Base-by-base conservation (phyloP, 306 rosid species). In the Casuarina cunninghamiana region DNA sequence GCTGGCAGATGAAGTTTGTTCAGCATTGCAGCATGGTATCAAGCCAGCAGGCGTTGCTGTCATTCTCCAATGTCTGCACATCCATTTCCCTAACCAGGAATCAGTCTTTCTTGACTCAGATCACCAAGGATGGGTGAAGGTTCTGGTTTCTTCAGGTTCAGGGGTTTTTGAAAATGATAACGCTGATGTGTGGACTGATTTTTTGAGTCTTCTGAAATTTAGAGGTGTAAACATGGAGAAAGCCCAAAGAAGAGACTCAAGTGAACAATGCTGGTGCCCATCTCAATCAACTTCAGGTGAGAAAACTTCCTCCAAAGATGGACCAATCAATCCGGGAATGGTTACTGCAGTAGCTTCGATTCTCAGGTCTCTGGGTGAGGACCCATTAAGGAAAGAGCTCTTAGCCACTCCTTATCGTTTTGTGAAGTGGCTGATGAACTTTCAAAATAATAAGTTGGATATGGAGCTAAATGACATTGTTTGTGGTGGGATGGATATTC, bases 41-140 rank as follows among this genome's bases (percentile, higher is more conserved):
- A 85, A 85, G 79, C 94, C 99, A n/a, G 94, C 91, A 17, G 99
- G 99, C 70, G 97, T 93, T 39, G 97, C 97, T 39, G 69, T 91
- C 10, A 17, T 89, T 66, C 89, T 96, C 60, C 90, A 90, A 21
- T 91, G 99, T 83, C 65, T 81, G 74, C 99, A 96, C 80, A 79
- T 89, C 67, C 96, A 85, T 70, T 91, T 91, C 81, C 97, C 93
- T 3, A 80, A 81, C 79, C 58, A 89, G 55, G 97, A 88, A 73
- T 86, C 94, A 0, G 83, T 78, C 77, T 85, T 86, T 74, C 86
- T 89, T 0, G 93, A 89, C 69, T 80, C 92, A 1, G 84, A 78
- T 79, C 89, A 80, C 87, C 85, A 84, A 74, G 93, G 90, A 66
- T 93, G 92, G 96, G 80, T 82, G 48, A 84, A 85, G 83, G 82